phyloP scores from a whole-genome alignment of 2,329 filamentous ascomycete species.

The Aquanectria penicillioides region DNA sequence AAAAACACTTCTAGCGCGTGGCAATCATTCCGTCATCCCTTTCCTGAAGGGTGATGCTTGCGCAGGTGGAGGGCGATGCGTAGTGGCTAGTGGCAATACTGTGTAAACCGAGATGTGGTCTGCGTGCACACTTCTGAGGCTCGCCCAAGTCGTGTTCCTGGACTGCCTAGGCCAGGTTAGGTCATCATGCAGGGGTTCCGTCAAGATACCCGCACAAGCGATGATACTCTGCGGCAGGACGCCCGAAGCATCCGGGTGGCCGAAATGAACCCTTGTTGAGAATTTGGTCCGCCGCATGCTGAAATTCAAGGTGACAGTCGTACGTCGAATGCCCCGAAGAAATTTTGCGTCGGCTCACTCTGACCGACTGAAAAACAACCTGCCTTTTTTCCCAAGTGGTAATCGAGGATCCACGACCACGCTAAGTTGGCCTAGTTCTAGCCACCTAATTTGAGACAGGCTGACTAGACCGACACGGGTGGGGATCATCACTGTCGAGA shows the following conservation, averaged over 20 bases:
- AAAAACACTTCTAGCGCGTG: too few species aligned
- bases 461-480: conserved; percentile 23
- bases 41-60: too few species aligned
- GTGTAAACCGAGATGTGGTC: background rate
- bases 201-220: conserved; percentile 11
- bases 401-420: conserved; percentile 27
- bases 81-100: background rate
- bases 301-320: background rate
- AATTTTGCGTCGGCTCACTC: background rate
- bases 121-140: too few species aligned
- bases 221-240: conserved; percentile 6
- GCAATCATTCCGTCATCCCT: too few species aligned
- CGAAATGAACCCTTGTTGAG: conserved; percentile 3
- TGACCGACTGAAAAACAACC: background rate
- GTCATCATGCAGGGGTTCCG: conserved; percentile 3
- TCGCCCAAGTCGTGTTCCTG: background rate
- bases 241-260: conserved; percentile 11
- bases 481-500: conserved; percentile 21
- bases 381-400: conserved; percentile 13
- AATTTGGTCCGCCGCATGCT: conserved; percentile 8
- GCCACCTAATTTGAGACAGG: conserved; percentile 30
- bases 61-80: too few species aligned
- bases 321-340: background rate
- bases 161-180: conserved; percentile 1
- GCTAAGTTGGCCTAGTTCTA: conserved; percentile 30